Evolutionary conservation across 2,329 filamentous ascomycete genomes (phyloP).

Genomic region (Nemania bipapillata): DNA sequence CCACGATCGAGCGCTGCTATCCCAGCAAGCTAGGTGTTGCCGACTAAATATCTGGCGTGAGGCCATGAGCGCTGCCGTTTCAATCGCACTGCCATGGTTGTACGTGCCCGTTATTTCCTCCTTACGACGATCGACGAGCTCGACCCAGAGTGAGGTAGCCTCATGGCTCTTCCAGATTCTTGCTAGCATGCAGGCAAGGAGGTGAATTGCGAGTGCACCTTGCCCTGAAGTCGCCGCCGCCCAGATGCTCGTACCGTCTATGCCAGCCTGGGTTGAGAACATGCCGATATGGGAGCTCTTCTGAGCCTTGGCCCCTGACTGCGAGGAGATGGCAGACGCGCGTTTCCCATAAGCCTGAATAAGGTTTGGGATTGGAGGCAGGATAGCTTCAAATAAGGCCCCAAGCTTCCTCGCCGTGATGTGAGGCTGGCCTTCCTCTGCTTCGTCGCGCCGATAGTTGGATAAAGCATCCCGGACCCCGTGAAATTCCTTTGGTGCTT

Average conservation of each 20-base stretch:
- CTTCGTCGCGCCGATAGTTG: background rate
- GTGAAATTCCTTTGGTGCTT: background rate
- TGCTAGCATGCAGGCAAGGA: slow-evolving; percentile 41
- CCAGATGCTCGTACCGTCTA: slow-evolving; percentile 38
- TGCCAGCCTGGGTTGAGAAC: slow-evolving; percentile 28
- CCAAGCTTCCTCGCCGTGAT: slow-evolving; percentile 20
- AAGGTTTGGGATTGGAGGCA: slow-evolving; percentile 29
- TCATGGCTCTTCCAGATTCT: slow-evolving; percentile 33
- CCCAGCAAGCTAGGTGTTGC: no score
- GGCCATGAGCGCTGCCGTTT: no score
- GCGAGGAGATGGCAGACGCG: slow-evolving; percentile 33
- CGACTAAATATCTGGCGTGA: no score
- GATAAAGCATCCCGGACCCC: background rate
- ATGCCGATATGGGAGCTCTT: no score
- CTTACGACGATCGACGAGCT: no score
- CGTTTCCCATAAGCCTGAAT: slow-evolving; percentile 35
- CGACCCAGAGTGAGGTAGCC: slow-evolving; percentile 39
- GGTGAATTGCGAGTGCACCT: slow-evolving; percentile 28
- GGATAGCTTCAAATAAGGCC: slow-evolving; percentile 24
- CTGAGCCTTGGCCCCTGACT: slow-evolving; percentile 4
- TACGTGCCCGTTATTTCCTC: no score
- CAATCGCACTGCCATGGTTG: no score
- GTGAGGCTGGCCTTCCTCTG: background rate
- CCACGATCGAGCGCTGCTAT: no score
- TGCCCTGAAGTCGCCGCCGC: slow-evolving; percentile 37